Evolutionary conservation across 2,329 filamentous ascomycete genomes (phyloP).

Genomic region (Pseudocercospora fuligena): DNA sequence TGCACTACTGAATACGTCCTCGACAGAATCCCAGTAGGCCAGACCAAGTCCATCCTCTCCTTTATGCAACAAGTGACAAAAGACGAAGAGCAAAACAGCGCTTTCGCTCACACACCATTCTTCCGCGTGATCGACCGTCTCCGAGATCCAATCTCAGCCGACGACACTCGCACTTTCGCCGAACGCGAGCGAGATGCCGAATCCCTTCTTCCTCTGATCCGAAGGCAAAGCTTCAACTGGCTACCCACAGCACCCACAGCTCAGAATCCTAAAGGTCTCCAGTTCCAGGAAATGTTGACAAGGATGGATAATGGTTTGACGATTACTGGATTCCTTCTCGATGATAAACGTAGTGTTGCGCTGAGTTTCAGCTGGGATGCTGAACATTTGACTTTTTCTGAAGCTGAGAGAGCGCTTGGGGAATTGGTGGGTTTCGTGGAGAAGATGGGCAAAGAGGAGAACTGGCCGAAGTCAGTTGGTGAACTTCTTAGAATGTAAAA

Average conservation of each 20-base stretch:
- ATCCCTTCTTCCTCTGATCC: slow-evolving; percentile 36
- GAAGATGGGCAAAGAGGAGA: slow-evolving; percentile 36
- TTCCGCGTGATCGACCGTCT: slow-evolving; percentile 38
- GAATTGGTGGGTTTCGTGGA: slow-evolving; percentile 33
- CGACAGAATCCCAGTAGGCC: slow-evolving; percentile 37
- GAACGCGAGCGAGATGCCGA: slow-evolving; percentile 39
- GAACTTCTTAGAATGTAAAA: slow-evolving; percentile 34
- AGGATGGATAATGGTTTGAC: slow-evolving; percentile 42
- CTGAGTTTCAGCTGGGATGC: slow-evolving; percentile 41
- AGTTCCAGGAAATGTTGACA: slow-evolving; percentile 39
- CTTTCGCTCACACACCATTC: slow-evolving; percentile 40
- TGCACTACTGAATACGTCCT: slow-evolving; percentile 43
- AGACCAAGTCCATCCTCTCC: slow-evolving; percentile 30
- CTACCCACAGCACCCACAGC: slow-evolving; percentile 38
- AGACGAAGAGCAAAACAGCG: slow-evolving; percentile 38
- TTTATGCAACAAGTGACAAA: slow-evolving; percentile 41
- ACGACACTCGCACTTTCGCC: slow-evolving; percentile 37
- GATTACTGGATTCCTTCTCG: slow-evolving; percentile 39
- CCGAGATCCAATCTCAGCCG: slow-evolving; percentile 34
- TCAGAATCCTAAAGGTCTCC: slow-evolving; percentile 35
- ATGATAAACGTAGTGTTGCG: slow-evolving; percentile 39
- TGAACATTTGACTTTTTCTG: slow-evolving; percentile 36
- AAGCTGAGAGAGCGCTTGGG: slow-evolving; percentile 37
- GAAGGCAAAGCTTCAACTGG: slow-evolving; percentile 42
- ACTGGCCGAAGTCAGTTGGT: slow-evolving; percentile 33